These are phyloP conservation scores for Penicillium longicatenatum DNA, from an alignment of 495 filamentous ascomycete genomes.

Conservation along the genomic window DNA sequence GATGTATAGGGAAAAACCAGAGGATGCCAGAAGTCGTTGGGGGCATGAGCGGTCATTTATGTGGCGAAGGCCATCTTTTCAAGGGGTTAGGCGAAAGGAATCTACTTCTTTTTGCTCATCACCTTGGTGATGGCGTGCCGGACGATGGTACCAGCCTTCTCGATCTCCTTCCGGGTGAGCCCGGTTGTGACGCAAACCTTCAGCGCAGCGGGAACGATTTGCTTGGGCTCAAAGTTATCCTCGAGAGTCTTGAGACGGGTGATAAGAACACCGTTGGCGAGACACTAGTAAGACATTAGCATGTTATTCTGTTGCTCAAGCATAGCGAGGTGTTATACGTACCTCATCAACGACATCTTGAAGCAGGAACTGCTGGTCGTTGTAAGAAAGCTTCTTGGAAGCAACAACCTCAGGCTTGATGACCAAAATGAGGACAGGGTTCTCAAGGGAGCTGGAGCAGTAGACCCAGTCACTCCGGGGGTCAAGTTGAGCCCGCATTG, in stretches of 20 bases:
- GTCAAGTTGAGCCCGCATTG: conserved; percentile 84
- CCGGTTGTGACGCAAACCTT: conserved; percentile 90
- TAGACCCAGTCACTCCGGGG: conserved; percentile 90
- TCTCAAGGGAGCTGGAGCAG: conserved; percentile 80
- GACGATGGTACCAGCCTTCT: conserved; percentile 85
- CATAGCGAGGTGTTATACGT: conserved; percentile 20
- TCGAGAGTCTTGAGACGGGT: conserved; percentile 80
- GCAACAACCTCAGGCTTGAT: conserved; percentile 80
- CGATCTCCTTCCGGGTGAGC: conserved; percentile 88
- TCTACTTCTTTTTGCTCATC: conserved; percentile 55
- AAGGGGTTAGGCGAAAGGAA: conserved; percentile 5
- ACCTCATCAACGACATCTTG: conserved; percentile 96
- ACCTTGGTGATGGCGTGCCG: conserved; percentile 95
- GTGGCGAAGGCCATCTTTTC: conserved; percentile 9
- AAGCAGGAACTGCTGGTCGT: conserved; percentile 82
- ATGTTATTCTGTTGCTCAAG: neutral
- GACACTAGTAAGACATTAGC: conserved; percentile 48
- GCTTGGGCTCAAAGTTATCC: conserved; percentile 62
- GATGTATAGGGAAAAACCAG: conserved; percentile 13
- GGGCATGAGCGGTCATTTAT: conserved; percentile 29
- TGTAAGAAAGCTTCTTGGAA: conserved; percentile 62
- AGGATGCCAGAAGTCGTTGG: conserved; percentile 22
- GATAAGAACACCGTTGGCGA: conserved; percentile 86
- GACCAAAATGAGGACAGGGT: conserved; percentile 82
- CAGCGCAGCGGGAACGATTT: conserved; percentile 70